Evolutionary conservation across 1,139 yeast species (phyloP).

Genomic region (Candida sanyaensis): DNA sequence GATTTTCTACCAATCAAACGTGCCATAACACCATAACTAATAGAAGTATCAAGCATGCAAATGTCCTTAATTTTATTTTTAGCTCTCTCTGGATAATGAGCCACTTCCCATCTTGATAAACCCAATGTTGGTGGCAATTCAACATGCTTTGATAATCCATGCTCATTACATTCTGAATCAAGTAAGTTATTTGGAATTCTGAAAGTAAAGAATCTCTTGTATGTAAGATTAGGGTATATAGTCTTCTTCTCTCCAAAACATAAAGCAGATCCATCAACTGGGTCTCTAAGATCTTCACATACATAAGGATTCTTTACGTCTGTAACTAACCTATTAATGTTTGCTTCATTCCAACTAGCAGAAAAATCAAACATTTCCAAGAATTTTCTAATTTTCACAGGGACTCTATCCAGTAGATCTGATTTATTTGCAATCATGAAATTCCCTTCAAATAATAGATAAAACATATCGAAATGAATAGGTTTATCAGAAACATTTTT

Average conservation of each 20-base stretch:
- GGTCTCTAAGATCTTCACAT: conserved; percentile 24
- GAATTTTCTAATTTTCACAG: conserved; percentile 16
- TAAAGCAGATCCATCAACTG: conserved; percentile 28
- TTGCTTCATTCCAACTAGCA: conserved; percentile 38
- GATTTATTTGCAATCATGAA: conserved; percentile 19
- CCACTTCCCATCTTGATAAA: conserved; percentile 19
- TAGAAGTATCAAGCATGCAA: conserved; percentile 28
- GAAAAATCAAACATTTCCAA: conserved; percentile 48
- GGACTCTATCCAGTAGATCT: conserved; percentile 14
- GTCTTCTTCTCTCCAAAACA: conserved; percentile 27
- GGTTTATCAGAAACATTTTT: conserved; percentile 25
- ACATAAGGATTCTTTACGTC: conserved; percentile 22
- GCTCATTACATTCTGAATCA: conserved; percentile 40
- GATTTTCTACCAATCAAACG: conserved; percentile 43
- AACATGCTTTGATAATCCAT: conserved; percentile 35
- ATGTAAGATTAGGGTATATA: conserved; percentile 28
- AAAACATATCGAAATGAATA: conserved; percentile 44
- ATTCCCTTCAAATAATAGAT: conserved; percentile 43
- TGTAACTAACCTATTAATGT: conserved; percentile 33
- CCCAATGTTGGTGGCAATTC: conserved; percentile 45
- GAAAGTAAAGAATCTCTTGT: conserved; percentile 46
- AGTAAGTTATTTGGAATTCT: conserved; percentile 40
- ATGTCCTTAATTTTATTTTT: conserved; percentile 21
- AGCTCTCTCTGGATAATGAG: conserved; percentile 15
- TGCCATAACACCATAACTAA: conserved; percentile 40